Conservation (phyloP, 306 rosid species). For the Astragalus glycyphyllos region DNA sequence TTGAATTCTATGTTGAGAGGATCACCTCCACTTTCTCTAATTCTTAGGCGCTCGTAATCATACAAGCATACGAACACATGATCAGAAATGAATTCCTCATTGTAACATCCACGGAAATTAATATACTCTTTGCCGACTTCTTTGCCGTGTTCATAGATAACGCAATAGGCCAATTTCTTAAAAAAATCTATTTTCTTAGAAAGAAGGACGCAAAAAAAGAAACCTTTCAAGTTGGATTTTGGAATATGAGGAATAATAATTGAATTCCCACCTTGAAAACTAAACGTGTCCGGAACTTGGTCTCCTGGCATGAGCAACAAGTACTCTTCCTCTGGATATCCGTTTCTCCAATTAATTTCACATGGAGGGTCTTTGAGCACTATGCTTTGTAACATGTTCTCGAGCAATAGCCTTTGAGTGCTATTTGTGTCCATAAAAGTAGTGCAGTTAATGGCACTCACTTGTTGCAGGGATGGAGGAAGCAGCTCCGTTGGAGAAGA, state of each 20-base stretch:
- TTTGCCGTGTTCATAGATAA: no score
- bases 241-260: constrained; percentile 12
- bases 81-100: not conserved
- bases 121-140: no score
- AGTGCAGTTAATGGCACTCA: constrained; percentile 5
- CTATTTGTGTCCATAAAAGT: not conserved
- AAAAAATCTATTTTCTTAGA: no score
- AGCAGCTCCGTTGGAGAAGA: not conserved
- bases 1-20: not conserved
- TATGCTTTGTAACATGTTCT: no score
- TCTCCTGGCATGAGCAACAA: not conserved
- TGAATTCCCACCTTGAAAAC: not conserved
- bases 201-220: constrained; percentile 29
- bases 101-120: no score
- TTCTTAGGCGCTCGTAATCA: no score
- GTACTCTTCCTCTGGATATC: no score
- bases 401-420: not conserved
- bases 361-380: no score
- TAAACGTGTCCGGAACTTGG: not conserved
- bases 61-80: no score
- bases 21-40: not conserved
- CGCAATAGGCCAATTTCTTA: no score
- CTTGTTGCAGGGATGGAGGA: not conserved
- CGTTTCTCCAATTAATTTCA: no score
- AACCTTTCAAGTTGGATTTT: not conserved